Evolutionary conservation across 805 yeast genomes (phyloP), one percentile per base, ranked within the genome.

Genomic region (Zygotorulaspora florentina): DNA sequence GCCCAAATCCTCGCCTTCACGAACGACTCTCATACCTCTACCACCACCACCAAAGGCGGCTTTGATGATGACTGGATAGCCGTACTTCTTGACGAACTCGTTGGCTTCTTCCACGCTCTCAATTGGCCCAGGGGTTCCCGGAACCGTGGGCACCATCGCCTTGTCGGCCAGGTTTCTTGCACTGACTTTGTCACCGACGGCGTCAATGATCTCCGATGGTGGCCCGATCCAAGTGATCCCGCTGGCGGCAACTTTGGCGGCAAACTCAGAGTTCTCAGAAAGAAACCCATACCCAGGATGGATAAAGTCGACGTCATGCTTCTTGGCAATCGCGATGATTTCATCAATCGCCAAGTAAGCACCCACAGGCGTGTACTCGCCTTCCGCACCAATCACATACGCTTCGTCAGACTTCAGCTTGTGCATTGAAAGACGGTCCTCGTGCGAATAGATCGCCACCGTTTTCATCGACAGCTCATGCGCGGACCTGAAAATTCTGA

Each of bases 31-130:
- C 98, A 91, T 93, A 79, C 99, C 99, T 72, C 98, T 83, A 65
- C 99, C 99, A 76, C 99, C 99, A 72, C 99, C 99, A 67, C 99
- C 99, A 64, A 86, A 93, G 31, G 99, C 99, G 39, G 99, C 99
- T 72, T 91, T 91, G 71, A 91, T 89, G 70, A 91, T 91, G 40
- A 93, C 98, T 8, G 99, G 99, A 71, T 68, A 90, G 27, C 99
- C 99, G 68, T 91, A 77, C 70, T 88, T 63, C 37, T 71, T 78
- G 30, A 90, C 97, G 63, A 91, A 91, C 8, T 66, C 82, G 53
- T 71, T 59, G 28, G 98, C 98, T 60, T 91, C 88, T 46, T 75
- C 83, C 18, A 83, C 83, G 23, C 76, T 61, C 47, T 83, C 90
- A 64, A 93, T 89, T 52, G 99, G 98, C 34, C 98, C 99, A 7